Base-by-base conservation (phyloP, 2,329 filamentous ascomycete genomes). In the Fusarium verrucosum region DNA sequence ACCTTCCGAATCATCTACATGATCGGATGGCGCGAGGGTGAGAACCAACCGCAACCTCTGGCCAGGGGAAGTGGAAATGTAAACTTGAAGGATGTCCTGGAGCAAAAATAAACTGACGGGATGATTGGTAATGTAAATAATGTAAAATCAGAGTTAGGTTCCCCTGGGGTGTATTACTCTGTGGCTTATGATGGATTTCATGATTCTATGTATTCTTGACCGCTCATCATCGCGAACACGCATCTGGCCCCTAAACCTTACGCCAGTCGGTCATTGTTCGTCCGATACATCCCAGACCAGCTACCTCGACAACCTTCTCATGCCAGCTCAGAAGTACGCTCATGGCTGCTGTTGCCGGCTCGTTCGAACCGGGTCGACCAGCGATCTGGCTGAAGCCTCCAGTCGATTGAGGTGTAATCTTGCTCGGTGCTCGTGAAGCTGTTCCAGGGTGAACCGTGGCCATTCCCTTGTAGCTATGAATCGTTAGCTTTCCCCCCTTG, bases 291-390 rank as follows among this genome's bases (percentile, higher is more conserved):
- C 95, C 95, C 69, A 93, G 83, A 22, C 95, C 95, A 33, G 93
- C 92, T 73, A 97, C 89, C 73, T 99, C 95, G 6, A 98, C 92
- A 63, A 97, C 86, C 85, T 97, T 99, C 83, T 99, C 95, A 76
- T 99, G 95, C 95, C 95, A 99, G 79, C 93, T 97, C 69, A 99
- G 82, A 75, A 99, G 78, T 47, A 99, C 95, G 75, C 95, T 98
- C 95, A 98, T 98, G 50, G 90, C 91, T 55, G 93, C 89, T 32
- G 92, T 91, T 62, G 92, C 89, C 42, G 92, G 90, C 74, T 89
- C 87, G 74, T 82, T 85, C 33, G 81, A 75, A 10, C 81, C 82
- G 9, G 86, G 83, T 50, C 87, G 79, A 13, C 77, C 78, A 17
- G 81, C 82, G 37, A 94, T 86, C 79, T 97, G 94, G 73, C 91